Percentiles rank a stretch among this genome's conserved stretches.
phyloP scores from a whole-genome alignment of 2,329 filamentous ascomycete genomes.

The Helotiales sp. region DNA sequence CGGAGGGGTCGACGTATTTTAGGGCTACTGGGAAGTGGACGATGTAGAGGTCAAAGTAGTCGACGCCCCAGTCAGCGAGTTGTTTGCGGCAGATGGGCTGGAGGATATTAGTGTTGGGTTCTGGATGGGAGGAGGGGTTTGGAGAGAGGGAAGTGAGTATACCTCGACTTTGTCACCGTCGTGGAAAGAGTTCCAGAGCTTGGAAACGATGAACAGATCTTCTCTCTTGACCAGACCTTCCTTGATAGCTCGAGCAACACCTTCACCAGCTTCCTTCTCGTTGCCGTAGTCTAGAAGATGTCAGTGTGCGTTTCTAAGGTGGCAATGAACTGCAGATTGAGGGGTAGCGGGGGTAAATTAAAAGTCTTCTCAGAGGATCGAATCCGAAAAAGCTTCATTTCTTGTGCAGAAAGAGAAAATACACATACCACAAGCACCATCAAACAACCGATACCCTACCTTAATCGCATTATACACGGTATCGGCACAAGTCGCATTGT shows the following conservation, averaged over 20 bases:
- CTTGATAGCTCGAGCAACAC: constrained; percentile 77
- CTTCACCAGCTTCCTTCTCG: constrained; percentile 77
- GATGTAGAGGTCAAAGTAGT: constrained; percentile 90
- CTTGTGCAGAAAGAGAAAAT: not conserved
- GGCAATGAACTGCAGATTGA: not conserved
- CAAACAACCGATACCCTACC: constrained; percentile 63
- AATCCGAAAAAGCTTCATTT: not conserved
- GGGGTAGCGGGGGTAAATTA: too few relatives aligned
- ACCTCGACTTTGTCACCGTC: constrained; percentile 72
- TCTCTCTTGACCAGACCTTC: constrained; percentile 82
- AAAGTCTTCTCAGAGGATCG: too few relatives aligned
- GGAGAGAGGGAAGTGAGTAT: not conserved
- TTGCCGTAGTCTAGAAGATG: constrained; percentile 73
- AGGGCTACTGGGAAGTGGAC: constrained; percentile 89
- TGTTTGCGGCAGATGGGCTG: constrained; percentile 75
- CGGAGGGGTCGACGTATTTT: constrained; percentile 80
- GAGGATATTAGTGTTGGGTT: not conserved
- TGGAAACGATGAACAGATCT: constrained; percentile 90
- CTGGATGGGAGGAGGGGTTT: not conserved
- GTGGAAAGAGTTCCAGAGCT: constrained; percentile 94
- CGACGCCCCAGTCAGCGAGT: constrained; percentile 80
- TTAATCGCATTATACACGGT: constrained; percentile 71
- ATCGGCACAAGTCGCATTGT: constrained; percentile 64
- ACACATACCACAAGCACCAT: constrained; percentile 61
- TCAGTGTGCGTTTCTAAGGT: not conserved